Percentiles rank a stretch among this genome's conserved stretches.
phyloP scores from a whole-genome alignment of 23 red algal species.

The Gracilaria gracilis region DNA sequence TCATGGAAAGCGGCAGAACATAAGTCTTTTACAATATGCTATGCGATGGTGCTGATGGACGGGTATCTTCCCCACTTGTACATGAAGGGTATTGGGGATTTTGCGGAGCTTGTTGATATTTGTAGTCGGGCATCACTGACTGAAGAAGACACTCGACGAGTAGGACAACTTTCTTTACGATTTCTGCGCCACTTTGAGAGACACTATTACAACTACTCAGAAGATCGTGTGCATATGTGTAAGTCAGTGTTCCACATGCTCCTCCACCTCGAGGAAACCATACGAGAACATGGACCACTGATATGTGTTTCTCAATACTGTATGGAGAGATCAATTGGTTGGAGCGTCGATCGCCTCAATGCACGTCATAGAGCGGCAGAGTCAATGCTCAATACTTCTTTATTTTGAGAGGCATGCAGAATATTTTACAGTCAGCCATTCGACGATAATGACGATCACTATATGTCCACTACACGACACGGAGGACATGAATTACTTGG shows the following conservation, averaged over 20 bases:
- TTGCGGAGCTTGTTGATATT: conserved; percentile 19
- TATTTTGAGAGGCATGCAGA: conserved; percentile 5
- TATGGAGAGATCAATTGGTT: conserved; percentile 24
- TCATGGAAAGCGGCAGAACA: conserved; percentile 34
- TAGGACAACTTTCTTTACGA: not conserved
- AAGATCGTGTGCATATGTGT: not conserved
- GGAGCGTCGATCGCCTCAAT: not conserved
- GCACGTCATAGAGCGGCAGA: not conserved
- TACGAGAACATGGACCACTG: not conserved
- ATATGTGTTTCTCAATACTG: conserved; percentile 16
- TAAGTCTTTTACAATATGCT: not conserved
- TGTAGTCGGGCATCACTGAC: not conserved
- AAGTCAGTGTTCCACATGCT: conserved; percentile 28
- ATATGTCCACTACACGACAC: too few species aligned
- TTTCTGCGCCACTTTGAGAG: conserved; percentile 16
- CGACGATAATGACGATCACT: too few species aligned
- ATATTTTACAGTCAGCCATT: not conserved
- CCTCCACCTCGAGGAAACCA: too few species aligned
- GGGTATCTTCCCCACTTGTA: not conserved
- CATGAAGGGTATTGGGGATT: not conserved
- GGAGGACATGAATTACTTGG: not conserved
- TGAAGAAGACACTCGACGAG: not conserved
- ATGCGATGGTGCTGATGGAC: not conserved
- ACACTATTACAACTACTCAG: not conserved
- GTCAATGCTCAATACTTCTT: not conserved